These are phyloP conservation scores for Heritiera fomes DNA, from an alignment of 345 rosid species.

Conservation along the genomic window DNA sequence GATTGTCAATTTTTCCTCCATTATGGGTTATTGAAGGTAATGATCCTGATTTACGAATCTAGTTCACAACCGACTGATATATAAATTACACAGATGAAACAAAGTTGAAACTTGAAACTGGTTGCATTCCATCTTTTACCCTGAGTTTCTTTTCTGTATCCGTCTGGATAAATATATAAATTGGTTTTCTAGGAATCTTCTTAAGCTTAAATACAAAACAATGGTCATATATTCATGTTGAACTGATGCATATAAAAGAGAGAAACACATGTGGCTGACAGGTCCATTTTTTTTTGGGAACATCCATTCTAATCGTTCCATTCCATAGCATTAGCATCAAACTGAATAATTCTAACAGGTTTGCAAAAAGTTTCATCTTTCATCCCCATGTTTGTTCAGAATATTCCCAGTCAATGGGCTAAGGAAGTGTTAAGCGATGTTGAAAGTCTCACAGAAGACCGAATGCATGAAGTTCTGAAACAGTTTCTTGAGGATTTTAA, in stretches of 20 bases:
- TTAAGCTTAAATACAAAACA: too few species aligned
- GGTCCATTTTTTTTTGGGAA: too few species aligned
- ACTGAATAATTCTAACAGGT: not conserved
- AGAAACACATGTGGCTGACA: too few species aligned
- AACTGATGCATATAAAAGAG: too few species aligned
- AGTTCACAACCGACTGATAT: too few species aligned
- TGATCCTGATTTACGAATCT: not conserved
- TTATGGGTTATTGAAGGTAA: conserved; percentile 25
- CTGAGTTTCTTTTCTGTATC: too few species aligned
- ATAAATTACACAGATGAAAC: too few species aligned
- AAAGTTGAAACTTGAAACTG: not conserved
- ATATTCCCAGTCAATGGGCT: conserved; percentile 27
- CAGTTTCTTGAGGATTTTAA: conserved; percentile 28
- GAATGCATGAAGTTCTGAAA: conserved; percentile 27
- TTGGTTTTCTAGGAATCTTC: too few species aligned
- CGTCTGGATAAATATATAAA: too few species aligned
- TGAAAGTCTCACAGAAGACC: conserved; percentile 33
- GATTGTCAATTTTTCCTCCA: conserved; percentile 43
- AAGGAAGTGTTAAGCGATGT: conserved; percentile 25
- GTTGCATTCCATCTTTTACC: too few species aligned
- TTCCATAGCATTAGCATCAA: not conserved
- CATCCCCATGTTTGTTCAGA: conserved; percentile 12
- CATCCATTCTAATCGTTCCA: too few species aligned
- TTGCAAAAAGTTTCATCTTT: not conserved
- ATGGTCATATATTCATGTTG: too few species aligned